Evolutionary conservation across 192 early-diverging fungal genomes (phyloP).

Genomic region (Ambispora gerdemannii): DNA sequence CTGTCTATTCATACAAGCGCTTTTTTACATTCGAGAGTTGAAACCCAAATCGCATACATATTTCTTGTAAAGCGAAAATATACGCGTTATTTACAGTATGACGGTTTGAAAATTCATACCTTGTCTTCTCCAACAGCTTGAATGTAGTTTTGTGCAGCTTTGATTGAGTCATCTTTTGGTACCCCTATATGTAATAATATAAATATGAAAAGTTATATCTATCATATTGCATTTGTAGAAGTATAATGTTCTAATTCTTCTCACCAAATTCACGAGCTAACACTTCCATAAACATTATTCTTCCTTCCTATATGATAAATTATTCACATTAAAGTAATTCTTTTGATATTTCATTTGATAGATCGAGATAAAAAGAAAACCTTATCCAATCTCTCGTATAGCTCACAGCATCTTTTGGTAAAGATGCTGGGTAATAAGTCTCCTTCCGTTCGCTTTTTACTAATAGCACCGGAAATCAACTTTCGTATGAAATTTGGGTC

Average conservation of each 20-base stretch:
- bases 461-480: constrained; percentile 39
- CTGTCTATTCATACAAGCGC: background rate
- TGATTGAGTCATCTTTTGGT: constrained; percentile 35
- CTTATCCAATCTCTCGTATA: constrained; percentile 52
- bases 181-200: constrained; percentile 43
- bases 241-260: background rate
- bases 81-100: constrained; percentile 9
- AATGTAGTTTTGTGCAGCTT: constrained; percentile 37
- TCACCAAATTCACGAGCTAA: constrained; percentile 47
- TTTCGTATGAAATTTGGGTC: constrained; percentile 43
- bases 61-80: background rate
- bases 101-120: constrained; percentile 17
- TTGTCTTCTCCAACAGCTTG: constrained; percentile 23
- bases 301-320: constrained; percentile 33
- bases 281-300: constrained; percentile 48
- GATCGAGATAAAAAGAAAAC: constrained; percentile 27
- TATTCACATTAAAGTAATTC: background rate
- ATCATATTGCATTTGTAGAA: background rate
- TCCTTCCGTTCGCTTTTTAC: constrained; percentile 48
- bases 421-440: constrained; percentile 49
- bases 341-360: background rate
- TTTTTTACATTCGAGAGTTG: background rate
- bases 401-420: constrained; percentile 54
- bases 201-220: too few relatives aligned
- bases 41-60: background rate